Percentiles rank a stretch among this genome's conserved stretches.
Conservation (phyloP, 768 basidiomycete genomes). For the Amanita pseudoporphyria region DNA sequence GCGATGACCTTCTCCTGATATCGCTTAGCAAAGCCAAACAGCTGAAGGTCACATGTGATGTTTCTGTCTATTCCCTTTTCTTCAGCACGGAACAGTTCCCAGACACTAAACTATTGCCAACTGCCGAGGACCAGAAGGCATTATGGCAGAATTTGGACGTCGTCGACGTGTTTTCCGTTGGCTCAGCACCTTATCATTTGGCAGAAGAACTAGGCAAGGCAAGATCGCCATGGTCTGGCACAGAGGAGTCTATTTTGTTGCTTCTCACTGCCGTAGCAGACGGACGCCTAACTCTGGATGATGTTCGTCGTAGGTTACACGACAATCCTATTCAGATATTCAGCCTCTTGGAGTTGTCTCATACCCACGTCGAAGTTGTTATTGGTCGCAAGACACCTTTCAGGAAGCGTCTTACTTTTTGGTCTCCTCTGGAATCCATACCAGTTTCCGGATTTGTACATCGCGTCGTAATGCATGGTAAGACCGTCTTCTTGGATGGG, state of each 20-base stretch:
- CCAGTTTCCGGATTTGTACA: conserved; percentile 70
- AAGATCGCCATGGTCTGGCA: conserved; percentile 65
- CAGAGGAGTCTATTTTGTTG: conserved; percentile 81
- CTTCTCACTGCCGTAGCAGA: conserved; percentile 78
- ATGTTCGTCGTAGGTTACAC: conserved; percentile 72
- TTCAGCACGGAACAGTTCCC: conserved; percentile 73
- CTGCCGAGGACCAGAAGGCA: conserved; percentile 64
- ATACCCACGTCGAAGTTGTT: conserved; percentile 90
- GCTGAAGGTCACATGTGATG: conserved; percentile 93
- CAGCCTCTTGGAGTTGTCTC: conserved; percentile 74
- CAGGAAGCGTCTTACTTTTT: conserved; percentile 36
- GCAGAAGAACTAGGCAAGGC: conserved; percentile 50
- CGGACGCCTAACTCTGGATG: conserved; percentile 72
- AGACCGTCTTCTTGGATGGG: conserved; percentile 88
- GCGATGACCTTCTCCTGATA: conserved; percentile 85
- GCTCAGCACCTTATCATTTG: conserved; percentile 71
- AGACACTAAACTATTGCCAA: conserved; percentile 53
- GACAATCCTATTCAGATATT: conserved; percentile 94
- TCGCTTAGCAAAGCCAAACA: conserved; percentile 90
- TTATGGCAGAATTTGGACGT: conserved; percentile 79
- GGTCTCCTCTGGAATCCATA: conserved; percentile 76
- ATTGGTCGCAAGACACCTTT: conserved; percentile 66
- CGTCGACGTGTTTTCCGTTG: conserved; percentile 89
- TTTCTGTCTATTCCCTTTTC: conserved; percentile 87
- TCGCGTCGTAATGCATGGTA: conserved; percentile 82